Conservation (phyloP, 108 stramenopile species). For the Parmales sp. region DNA sequence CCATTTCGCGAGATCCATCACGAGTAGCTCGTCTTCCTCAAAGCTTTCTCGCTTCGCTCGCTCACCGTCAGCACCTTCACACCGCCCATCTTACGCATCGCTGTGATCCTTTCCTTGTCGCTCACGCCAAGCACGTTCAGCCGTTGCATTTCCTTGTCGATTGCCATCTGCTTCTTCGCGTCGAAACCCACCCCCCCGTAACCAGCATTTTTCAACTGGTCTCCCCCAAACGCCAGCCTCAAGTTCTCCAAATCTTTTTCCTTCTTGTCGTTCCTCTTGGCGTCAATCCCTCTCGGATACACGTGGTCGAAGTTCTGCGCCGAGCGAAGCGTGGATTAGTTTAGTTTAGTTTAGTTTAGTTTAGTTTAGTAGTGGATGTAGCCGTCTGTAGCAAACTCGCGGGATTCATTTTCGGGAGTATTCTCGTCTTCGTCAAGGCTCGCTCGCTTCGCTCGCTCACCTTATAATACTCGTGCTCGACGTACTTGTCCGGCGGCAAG, state of each 20-base stretch:
- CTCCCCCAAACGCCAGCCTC: background rate
- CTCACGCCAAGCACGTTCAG: background rate
- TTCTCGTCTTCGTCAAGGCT: too few relatives aligned
- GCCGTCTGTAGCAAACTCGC: too few relatives aligned
- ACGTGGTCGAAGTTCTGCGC: background rate
- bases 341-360: too few relatives aligned
- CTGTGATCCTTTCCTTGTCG: slow-evolving; percentile 6
- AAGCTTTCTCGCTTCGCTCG: background rate
- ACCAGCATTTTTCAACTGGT: background rate
- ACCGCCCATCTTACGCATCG: background rate
- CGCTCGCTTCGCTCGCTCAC: too few relatives aligned
- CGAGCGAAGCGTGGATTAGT: too few relatives aligned
- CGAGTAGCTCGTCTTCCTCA: too few relatives aligned
- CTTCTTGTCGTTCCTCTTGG: background rate
- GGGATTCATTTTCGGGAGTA: too few relatives aligned
- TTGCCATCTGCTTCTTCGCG: background rate
- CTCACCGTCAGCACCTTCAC: background rate
- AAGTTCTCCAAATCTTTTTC: background rate
- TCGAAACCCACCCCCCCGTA: background rate
- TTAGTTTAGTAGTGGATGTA: too few relatives aligned
- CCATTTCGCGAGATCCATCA: too few relatives aligned
- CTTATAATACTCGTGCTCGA: background rate
- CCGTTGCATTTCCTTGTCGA: background rate
- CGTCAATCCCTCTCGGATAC: background rate
- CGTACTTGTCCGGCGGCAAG: slow-evolving; percentile 2